Evolutionary conservation across 495 filamentous ascomycete species (phyloP), one percentile per base, ranked within the genome.

Genomic region (Hypoxylon lienhwacheense): DNA sequence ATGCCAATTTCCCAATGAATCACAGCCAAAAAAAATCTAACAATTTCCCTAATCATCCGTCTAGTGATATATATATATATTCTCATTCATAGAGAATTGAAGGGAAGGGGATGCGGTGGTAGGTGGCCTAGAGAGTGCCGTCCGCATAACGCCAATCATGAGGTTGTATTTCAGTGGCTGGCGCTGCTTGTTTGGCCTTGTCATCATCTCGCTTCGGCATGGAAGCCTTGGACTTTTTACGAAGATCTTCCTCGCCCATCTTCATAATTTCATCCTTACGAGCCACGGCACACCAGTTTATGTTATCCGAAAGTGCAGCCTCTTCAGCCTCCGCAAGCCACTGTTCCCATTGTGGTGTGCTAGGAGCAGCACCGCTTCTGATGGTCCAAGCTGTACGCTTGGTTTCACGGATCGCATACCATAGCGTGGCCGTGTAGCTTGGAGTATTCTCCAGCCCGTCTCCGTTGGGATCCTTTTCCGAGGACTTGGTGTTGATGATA

Each of bases 391-490:
- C 72, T 4, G 68, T 73, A 14, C 67, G 66, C 61, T 70, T 62
- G 0, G 79, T 82, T 53, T 76, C 74, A 11, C 73, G 71, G 35
- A 82, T 79, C 5, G 77, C 78, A 49, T 73, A 79, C 80, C 81
- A 84, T 35, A 84, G 57, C 8, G 75, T 81, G 8, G 76, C 63
- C 3, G 80, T 83, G 50, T 73, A 82, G 47, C 70, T 75, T 15
- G 66, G 66, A 16, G 47, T 42, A 5, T 64, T 71, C 43, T 77
- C 75, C 2, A 67, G 55, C 22, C 48, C 57, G 17, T 72, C 64
- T 7, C 21, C 34, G 1, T 43, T 26, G 16, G 63, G 53, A 12
- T 69, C 68, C 22, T 62, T 45, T 45, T 37, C 24, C 1, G 71
- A 60, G 28, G 76, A 72, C 0, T 15, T 11, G 0, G 73, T 68